These are phyloP conservation scores for Oryza glaberrima DNA, from an alignment of 176 grass and related monocot species.

Conservation along the genomic window DNA sequence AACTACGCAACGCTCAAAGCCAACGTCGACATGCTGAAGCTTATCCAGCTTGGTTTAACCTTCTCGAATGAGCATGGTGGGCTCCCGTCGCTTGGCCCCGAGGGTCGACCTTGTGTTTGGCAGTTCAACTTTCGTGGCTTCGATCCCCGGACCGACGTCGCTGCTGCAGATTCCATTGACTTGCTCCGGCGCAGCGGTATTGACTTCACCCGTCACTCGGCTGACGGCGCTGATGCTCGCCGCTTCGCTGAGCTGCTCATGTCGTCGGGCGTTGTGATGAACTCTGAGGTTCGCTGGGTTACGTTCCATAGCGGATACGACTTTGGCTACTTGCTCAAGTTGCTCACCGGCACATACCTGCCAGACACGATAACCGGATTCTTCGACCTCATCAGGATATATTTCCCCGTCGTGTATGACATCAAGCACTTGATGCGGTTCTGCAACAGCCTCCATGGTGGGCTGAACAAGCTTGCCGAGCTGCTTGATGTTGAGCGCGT, in stretches of 20 bases:
- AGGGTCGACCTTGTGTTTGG: slow-evolving; percentile 41
- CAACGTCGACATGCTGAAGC: slow-evolving; percentile 64
- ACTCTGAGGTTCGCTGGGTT: slow-evolving; percentile 57
- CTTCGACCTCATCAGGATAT: slow-evolving; percentile 62
- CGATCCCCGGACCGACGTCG: slow-evolving; percentile 49
- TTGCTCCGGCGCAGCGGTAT: slow-evolving; percentile 58
- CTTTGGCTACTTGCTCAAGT: slow-evolving; percentile 62
- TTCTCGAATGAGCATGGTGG: slow-evolving; percentile 49
- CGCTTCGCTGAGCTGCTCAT: slow-evolving; percentile 74
- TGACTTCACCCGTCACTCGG: slow-evolving; percentile 52
- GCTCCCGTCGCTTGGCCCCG: slow-evolving; percentile 27
- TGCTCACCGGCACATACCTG: slow-evolving; percentile 50
- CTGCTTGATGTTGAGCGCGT: slow-evolving; percentile 61
- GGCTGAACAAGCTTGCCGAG: slow-evolving; percentile 69
- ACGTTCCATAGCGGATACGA: slow-evolving; percentile 78
- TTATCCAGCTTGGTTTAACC: slow-evolving; percentile 70
- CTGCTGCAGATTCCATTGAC: slow-evolving; percentile 61
- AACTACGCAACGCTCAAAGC: slow-evolving; percentile 62
- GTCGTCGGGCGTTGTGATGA: slow-evolving; percentile 61
- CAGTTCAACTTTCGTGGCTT: slow-evolving; percentile 78
- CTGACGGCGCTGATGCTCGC: slow-evolving; percentile 47
- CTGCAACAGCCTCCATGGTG: slow-evolving; percentile 62
- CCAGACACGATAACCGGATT: slow-evolving; percentile 57
- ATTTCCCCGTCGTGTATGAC: slow-evolving; percentile 69
- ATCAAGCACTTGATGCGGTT: slow-evolving; percentile 74